Conservation (phyloP, 73 alveolate species). For the Diophrys sp. region DNA sequence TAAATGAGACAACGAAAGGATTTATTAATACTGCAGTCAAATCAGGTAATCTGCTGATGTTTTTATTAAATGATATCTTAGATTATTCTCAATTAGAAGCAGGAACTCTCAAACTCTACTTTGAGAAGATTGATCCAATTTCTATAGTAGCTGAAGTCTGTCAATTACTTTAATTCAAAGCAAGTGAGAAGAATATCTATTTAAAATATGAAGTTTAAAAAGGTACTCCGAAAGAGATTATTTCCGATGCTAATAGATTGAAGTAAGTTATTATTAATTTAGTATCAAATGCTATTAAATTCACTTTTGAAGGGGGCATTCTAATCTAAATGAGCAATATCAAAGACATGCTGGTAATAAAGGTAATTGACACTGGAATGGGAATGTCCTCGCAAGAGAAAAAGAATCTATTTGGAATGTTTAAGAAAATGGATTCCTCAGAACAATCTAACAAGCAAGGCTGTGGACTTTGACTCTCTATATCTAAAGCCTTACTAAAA, state of each 20-base stretch:
- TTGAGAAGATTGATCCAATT: neutral
- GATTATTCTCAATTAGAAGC: conserved; percentile 35
- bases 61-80: conserved; percentile 36
- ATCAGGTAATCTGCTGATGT: conserved; percentile 24
- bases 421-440: too few species aligned
- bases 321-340: too few species aligned
- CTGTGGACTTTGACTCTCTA: too few species aligned
- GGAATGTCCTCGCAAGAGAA: too few species aligned
- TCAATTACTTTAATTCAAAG: conserved; percentile 5
- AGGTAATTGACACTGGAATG: too few species aligned
- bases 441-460: too few species aligned
- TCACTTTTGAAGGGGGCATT: neutral
- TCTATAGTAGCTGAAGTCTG: conserved; percentile 12
- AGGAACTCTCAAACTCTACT: conserved; percentile 2
- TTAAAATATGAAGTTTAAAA: neutral
- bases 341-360: too few species aligned
- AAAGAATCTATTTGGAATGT: too few species aligned
- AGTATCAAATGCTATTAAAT: conserved; percentile 11
- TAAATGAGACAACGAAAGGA: neutral
- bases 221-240: neutral
- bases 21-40: conserved; percentile 11
- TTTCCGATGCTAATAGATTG: conserved; percentile 19
- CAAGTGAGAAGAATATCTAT: conserved; percentile 11
- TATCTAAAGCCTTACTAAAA: too few species aligned
- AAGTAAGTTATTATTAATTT: neutral